A percentile compares a stretch with the other conserved stretches of the same genome.
Conservation (phyloP, 139 green algal species). For the Closterium sp. region DNA sequence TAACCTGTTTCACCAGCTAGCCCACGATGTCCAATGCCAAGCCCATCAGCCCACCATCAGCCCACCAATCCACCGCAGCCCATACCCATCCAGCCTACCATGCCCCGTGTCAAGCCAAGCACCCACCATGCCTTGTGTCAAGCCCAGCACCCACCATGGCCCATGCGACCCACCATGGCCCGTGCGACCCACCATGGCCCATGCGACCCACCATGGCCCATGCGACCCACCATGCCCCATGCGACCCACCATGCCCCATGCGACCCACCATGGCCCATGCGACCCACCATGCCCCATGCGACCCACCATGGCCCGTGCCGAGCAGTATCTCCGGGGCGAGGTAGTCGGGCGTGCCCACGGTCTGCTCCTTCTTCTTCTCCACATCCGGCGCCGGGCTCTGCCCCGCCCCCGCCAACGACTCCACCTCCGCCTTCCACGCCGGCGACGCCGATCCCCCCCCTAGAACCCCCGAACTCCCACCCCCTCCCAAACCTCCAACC, state of each 20-base stretch:
- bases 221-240: too few species aligned
- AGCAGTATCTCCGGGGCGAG: slow-evolving; percentile 83
- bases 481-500: not conserved
- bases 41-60: too few species aligned
- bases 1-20: too few species aligned
- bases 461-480: not conserved
- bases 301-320: slow-evolving; percentile 44
- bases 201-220: not conserved
- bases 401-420: not conserved
- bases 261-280: not conserved
- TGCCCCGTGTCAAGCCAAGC: too few species aligned
- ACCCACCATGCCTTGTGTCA: too few species aligned
- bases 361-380: slow-evolving; percentile 9
- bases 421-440: not conserved
- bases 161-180: too few species aligned
- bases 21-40: too few species aligned
- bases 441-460: slow-evolving; percentile 2
- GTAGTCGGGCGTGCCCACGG: slow-evolving; percentile 89
- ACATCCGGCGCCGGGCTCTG: not conserved
- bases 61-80: too few species aligned
- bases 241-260: too few species aligned
- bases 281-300: not conserved
- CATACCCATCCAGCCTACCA: too few species aligned
- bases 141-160: too few species aligned
- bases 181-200: too few species aligned